These are phyloP conservation scores for Speleostelium caveatum DNA, from an alignment of 78 protist genomes.

Conservation along the genomic window DNA sequence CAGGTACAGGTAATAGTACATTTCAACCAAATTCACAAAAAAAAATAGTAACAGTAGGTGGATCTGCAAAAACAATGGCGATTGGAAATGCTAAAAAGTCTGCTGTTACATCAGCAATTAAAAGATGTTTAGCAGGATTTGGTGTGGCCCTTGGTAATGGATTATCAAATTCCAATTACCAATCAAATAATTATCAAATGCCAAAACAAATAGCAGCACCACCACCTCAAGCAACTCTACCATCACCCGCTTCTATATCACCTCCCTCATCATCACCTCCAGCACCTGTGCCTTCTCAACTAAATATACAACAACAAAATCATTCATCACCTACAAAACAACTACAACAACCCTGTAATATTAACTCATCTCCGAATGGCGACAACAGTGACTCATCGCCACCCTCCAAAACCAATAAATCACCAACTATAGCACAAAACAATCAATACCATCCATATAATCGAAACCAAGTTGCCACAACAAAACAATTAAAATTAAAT, in stretches of 20 bases:
- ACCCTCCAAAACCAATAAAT: no score
- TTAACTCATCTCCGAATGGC: not conserved
- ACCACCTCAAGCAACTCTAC: conserved; percentile 1
- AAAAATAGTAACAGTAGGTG: no score
- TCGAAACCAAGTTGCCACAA: no score
- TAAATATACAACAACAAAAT: not conserved
- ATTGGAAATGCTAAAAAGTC: conserved; percentile 22
- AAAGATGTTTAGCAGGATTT: conserved; percentile 9
- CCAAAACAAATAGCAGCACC: not conserved
- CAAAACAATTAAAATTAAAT: no score
- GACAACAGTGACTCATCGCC: no score
- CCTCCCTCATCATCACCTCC: not conserved
- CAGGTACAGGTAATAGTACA: not conserved
- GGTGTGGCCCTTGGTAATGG: conserved; percentile 14
- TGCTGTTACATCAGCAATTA: not conserved
- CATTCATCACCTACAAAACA: not conserved
- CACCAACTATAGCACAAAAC: no score
- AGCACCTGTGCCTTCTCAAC: not conserved
- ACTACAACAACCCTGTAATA: not conserved
- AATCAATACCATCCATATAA: no score
- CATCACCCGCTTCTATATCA: not conserved
- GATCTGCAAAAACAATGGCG: not conserved
- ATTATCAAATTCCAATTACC: not conserved
- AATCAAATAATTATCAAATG: not conserved
- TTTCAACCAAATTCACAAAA: no score